Conservation (phyloP, 1,139 yeast species). For the Starmera stellimalicola region DNA sequence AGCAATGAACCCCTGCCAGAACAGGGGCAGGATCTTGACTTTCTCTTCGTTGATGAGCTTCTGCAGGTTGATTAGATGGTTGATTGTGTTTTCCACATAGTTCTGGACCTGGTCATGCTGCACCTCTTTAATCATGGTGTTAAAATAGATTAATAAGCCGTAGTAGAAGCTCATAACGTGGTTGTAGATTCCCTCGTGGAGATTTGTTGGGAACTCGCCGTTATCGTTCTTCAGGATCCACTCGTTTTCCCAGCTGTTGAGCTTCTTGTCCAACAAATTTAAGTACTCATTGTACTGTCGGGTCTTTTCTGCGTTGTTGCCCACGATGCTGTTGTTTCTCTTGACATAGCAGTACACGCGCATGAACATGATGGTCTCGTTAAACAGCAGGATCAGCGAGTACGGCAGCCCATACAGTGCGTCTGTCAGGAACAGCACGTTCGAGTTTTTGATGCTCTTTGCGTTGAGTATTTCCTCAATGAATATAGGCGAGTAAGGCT, state of each 20-base stretch:
- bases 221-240: slow-evolving; percentile 23
- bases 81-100: slow-evolving; percentile 50
- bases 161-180: slow-evolving; percentile 76
- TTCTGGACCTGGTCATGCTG: slow-evolving; percentile 43
- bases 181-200: slow-evolving; percentile 70
- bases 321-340: slow-evolving; percentile 15
- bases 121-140: slow-evolving; percentile 50
- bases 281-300: slow-evolving; percentile 37
- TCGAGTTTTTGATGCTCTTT: slow-evolving; percentile 33
- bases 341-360: slow-evolving; percentile 50
- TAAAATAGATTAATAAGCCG: slow-evolving; percentile 67
- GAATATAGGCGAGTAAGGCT: slow-evolving; percentile 20
- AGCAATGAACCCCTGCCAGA: slow-evolving; percentile 88
- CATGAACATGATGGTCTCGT: slow-evolving; percentile 57
- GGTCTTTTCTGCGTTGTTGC: slow-evolving; percentile 14
- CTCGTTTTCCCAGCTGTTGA: slow-evolving; percentile 60
- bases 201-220: slow-evolving; percentile 31
- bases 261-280: slow-evolving; percentile 35
- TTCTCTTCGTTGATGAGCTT: slow-evolving; percentile 42
- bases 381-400: slow-evolving; percentile 61
- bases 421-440: slow-evolving; percentile 57
- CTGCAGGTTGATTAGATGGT: slow-evolving; percentile 58
- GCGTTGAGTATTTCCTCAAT: slow-evolving; percentile 34
- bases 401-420: slow-evolving; percentile 81
- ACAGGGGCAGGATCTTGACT: slow-evolving; percentile 61